Evolutionary conservation across 805 yeast species (phyloP), one percentile per base, ranked within the genome.

Genomic region (Naumovozyma dairenensis): DNA sequence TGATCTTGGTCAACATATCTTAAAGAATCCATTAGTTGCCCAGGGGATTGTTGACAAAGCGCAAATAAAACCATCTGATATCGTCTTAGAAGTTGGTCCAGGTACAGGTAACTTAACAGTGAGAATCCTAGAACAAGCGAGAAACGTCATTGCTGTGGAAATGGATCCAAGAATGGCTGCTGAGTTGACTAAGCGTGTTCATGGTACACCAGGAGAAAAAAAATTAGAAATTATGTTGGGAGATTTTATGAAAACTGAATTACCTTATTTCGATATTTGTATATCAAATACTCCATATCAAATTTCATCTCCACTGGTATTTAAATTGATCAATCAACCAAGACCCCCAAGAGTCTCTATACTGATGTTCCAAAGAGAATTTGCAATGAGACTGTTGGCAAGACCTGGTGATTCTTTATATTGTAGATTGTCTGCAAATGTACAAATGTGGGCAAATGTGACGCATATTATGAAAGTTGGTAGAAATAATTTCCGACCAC

Each of bases 161-260:
- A 87, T 87, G 85, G 98, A 92, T 63, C 98, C 98, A n/a, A 70
- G 96, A 63, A 92, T 92, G 98, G 98, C 97, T 2, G 97, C 97
- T 0, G 98, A 92, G 60, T 68, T 92, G 49, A 85, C 96, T 8
- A 92, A 92, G 59, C 79, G 98, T 66, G 97, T 92, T 12, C 96
- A 85, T 51, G 96, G 96, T 9, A 89, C 93, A n/a, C 87, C 96
- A 1, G 80, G 72, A 36, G 92, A 86, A 57, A 85, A 84, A 62
- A 87, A 86, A 56, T 67, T 92, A 36, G 97, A 92, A 43, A 85
- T 92, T 38, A 63, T 89, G 51, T 68, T 92, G 43, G 98, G 98
- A 14, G 98, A 92, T 62, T 87, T 86, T 57, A 89, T 92, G 76
- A 92, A 92, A 61, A 77, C 94, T 2, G 96, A 92, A 30, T 64